A percentile compares a stretch with the other conserved stretches of the same genome.
These are phyloP conservation scores for Trametes gibbosa DNA, from an alignment of 768 basidiomycete species.

Conservation along the genomic window DNA sequence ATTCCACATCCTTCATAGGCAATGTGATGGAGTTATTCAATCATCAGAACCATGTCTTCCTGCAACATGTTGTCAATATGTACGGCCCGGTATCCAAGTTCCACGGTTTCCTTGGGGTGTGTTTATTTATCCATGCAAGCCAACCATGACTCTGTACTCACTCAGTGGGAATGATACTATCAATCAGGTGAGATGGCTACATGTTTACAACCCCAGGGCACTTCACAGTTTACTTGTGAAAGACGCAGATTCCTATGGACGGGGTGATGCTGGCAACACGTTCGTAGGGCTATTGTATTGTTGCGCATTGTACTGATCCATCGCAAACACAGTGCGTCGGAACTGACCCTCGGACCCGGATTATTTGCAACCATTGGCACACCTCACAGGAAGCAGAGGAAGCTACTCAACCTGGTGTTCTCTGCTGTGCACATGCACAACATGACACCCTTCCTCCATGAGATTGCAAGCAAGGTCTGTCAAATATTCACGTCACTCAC, in stretches of 20 bases:
- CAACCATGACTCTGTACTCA: no score
- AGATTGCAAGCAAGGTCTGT: constrained; percentile 8
- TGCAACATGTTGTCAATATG: constrained; percentile 7
- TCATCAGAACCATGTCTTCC: background rate
- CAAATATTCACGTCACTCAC: no score
- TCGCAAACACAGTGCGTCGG: background rate
- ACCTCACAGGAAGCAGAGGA: constrained; percentile 22
- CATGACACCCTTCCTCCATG: constrained; percentile 24
- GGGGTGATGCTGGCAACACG: background rate
- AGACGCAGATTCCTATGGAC: constrained; percentile 7
- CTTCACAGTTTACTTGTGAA: constrained; percentile 15
- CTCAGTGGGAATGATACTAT: no score
- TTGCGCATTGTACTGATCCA: background rate
- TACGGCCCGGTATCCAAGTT: constrained; percentile 46
- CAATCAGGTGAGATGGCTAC: background rate
- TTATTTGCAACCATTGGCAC: constrained; percentile 6
- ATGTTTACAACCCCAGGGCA: constrained; percentile 12
- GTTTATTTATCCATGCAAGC: constrained; percentile 1
- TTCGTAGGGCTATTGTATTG: background rate
- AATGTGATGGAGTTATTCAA: background rate
- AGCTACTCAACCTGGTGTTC: constrained; percentile 25
- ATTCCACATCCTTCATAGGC: background rate
- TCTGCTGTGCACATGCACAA: constrained; percentile 22
- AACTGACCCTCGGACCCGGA: background rate
- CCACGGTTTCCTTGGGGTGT: constrained; percentile 45